Evolutionary conservation across 2,329 filamentous ascomycete genomes (phyloP), one percentile per base, ranked within the genome.

Genomic region (Ceratocystis albifundus): DNA sequence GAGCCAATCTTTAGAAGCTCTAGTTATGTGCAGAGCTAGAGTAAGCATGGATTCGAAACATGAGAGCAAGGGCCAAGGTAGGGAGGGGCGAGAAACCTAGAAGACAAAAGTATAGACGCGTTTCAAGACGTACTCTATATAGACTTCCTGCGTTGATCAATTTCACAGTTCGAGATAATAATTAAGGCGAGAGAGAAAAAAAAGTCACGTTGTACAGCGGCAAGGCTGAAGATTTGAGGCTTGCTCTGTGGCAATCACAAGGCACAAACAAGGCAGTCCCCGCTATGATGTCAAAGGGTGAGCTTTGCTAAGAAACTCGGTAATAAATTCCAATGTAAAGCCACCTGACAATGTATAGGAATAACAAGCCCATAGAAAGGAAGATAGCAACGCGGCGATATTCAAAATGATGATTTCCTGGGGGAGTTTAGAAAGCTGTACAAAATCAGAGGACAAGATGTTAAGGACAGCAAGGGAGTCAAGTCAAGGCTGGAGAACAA

Each of bases 211-310:
- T 32, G 48, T 48, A 44, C 50, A 48, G 64, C 36, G 53, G 25
- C 55, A 61, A 65, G 64, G 64, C 64, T 65, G 55, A 57, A n/a
- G 28, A 17, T 6, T 15, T 3, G 53, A 22, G 30, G 53, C 25
- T 22, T 53, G 30, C 10, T 32, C 28, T 61, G 61, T 46, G 15
- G 57, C 62, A 46, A 67, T 57, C 63, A 64, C 64, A 32, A 32
- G 15, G 57, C 62, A 46, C 65, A 48, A 59, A 64, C 64, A 32
- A 32, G 53, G 3, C 53, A 57, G 10, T 12, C 53, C 64, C 67
- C 67, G 67, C 67, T 66, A 68, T 66, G 67, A 68, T 68, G 67
- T 68, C 67, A 68, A 68, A 28, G 45, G 61, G 25, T 32, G 20
- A n/a, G 45, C 20, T 20, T 15, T 64, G 28, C n/a, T 30, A 57